Conservation (phyloP, 768 basidiomycete species). For the Russula compacta region DNA sequence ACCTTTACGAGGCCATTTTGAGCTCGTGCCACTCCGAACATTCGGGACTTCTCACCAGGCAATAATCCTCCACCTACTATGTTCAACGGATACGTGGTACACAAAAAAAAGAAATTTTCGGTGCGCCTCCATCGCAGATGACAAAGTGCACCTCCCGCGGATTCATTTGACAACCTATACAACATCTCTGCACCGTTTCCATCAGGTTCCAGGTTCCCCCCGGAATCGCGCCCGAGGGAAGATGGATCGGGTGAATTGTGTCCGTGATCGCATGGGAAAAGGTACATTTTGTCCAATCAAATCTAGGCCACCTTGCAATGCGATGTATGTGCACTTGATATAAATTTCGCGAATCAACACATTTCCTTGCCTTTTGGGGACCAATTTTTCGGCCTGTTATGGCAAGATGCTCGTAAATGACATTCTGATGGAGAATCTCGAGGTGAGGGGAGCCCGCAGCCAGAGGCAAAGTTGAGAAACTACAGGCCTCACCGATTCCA, state of each 20-base stretch:
- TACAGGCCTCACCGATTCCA: not conserved
- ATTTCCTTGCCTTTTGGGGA: not conserved
- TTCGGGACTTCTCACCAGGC: not conserved
- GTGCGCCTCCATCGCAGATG: slow-evolving; percentile 15
- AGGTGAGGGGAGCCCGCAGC: slow-evolving; percentile 4
- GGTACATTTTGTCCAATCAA: not conserved
- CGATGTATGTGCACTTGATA: not conserved
- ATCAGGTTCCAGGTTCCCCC: not conserved
- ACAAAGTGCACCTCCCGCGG: slow-evolving; percentile 8
- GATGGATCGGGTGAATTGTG: slow-evolving; percentile 15
- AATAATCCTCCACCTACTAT: not conserved
- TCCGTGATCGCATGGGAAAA: slow-evolving; percentile 15
- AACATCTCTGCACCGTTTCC: not conserved
- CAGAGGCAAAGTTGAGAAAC: not conserved
- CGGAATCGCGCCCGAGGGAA: slow-evolving; percentile 13
- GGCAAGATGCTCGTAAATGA: not conserved
- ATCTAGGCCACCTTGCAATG: slow-evolving; percentile 8
- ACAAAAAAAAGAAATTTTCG: slow-evolving; percentile 4
- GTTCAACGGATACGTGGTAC: not conserved
- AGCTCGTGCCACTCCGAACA: not conserved
- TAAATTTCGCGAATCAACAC: not conserved
- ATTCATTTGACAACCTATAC: slow-evolving; percentile 1
- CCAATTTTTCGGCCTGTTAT: not conserved
- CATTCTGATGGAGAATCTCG: not conserved
- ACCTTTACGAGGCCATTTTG: not conserved